phyloP scores from a whole-genome alignment of 2,329 filamentous ascomycete species.

The Aspergillus sp. region DNA sequence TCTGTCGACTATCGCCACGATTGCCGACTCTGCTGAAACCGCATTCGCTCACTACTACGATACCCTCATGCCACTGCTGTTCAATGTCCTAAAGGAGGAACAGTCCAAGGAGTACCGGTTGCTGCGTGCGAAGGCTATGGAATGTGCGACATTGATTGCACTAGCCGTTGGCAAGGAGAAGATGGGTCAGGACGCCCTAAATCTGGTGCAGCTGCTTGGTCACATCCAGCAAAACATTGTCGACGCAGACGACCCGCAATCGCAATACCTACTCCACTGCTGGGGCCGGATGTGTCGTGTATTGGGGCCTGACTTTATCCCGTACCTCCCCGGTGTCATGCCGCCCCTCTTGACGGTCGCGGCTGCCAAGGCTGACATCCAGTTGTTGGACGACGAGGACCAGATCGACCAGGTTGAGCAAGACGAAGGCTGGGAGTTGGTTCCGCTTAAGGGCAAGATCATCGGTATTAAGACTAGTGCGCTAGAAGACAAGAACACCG shows the following conservation, averaged over 20 bases:
- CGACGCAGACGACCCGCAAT: conserved; percentile 89
- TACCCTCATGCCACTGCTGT: conserved; percentile 87
- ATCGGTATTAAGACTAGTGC: conserved; percentile 96
- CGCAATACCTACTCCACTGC: conserved; percentile 95
- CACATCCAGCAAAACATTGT: conserved; percentile 79
- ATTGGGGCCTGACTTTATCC: conserved; percentile 79
- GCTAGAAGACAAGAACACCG: conserved; percentile 98
- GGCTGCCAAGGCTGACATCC: conserved; percentile 92
- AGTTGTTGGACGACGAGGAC: conserved; percentile 89
- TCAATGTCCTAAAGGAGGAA: conserved; percentile 79
- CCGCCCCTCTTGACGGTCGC: conserved; percentile 85
- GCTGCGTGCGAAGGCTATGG: conserved; percentile 94
- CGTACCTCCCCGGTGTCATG: conserved; percentile 88
- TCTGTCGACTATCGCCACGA: conserved; percentile 93
- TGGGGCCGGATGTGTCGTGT: conserved; percentile 99
- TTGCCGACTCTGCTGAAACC: conserved; percentile 94
- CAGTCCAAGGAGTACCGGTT: conserved; percentile 89
- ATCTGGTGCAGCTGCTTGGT: conserved; percentile 77
- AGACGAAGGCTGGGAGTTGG: conserved; percentile 95
- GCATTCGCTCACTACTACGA: conserved; percentile 95
- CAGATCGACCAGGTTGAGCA: conserved; percentile 87
- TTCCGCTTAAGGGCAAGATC: conserved; percentile 93
- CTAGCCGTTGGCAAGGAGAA: conserved; percentile 89
- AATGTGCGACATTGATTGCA: conserved; percentile 90
- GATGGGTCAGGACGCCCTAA: conserved; percentile 79